Conservation (phyloP, 2,329 filamentous ascomycete genomes). For the Botrytis tulipae region DNA sequence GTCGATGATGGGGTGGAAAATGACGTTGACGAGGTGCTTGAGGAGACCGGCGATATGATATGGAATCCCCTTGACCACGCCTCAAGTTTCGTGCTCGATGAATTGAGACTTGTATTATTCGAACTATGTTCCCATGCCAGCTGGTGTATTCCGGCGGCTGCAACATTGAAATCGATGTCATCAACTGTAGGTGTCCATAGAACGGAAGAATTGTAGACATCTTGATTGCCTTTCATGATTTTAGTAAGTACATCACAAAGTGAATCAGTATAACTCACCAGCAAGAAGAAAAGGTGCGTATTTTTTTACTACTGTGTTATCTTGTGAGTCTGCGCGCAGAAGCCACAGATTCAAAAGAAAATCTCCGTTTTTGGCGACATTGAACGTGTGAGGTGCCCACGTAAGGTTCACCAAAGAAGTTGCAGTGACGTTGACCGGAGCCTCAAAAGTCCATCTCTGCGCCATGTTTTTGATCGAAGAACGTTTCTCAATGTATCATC, state of each 20-base stretch:
- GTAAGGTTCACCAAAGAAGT: background rate
- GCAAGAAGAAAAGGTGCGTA: slow-evolving; percentile 1
- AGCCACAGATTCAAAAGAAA: slow-evolving; percentile 12
- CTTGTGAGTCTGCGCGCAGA: background rate
- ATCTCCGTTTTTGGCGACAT: background rate
- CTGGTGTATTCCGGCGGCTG: background rate
- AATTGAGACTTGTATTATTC: background rate
- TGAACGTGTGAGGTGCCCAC: background rate
- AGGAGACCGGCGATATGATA: background rate
- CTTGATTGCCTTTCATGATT: background rate
- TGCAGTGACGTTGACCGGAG: background rate
- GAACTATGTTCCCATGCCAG: background rate
- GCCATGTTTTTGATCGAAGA: background rate
- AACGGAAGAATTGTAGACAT: background rate
- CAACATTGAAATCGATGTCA: slow-evolving; percentile 1
- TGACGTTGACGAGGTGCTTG: background rate
- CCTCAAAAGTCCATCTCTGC: slow-evolving; percentile 6
- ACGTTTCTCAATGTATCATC: background rate
- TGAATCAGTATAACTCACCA: background rate
- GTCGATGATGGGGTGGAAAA: background rate
- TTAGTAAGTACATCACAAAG: background rate
- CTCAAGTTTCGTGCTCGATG: background rate
- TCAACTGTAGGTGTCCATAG: slow-evolving; percentile 2
- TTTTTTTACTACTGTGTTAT: background rate
- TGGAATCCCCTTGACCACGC: background rate